These are phyloP conservation scores for Tricholoma furcatifolium DNA, from an alignment of 768 basidiomycete genomes.

Conservation along the genomic window DNA sequence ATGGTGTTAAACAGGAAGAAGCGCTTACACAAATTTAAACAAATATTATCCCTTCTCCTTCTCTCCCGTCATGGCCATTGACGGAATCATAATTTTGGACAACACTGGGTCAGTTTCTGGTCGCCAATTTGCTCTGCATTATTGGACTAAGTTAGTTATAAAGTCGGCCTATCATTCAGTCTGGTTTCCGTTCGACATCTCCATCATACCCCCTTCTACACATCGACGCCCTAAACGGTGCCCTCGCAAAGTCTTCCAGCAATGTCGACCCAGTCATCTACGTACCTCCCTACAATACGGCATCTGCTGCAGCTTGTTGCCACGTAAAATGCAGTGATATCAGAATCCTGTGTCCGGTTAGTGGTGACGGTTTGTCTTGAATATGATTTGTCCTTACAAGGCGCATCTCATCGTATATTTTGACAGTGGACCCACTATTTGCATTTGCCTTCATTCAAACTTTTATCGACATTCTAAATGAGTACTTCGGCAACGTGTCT, in stretches of 20 bases:
- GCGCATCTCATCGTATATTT: slow-evolving; percentile 2
- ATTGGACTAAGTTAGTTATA: slow-evolving; percentile 18
- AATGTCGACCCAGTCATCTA: slow-evolving; percentile 75
- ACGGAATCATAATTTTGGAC: slow-evolving; percentile 81
- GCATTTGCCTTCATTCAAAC: slow-evolving; percentile 88
- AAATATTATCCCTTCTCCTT: slow-evolving; percentile 9
- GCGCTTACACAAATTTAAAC: slow-evolving; percentile 5
- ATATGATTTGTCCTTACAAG: slow-evolving; percentile 1
- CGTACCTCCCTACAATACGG: slow-evolving; percentile 47
- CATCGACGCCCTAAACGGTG: slow-evolving; percentile 81
- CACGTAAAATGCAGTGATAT: slow-evolving; percentile 78
- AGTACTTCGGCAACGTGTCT: slow-evolving; percentile 88
- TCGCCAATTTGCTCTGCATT: slow-evolving; percentile 8
- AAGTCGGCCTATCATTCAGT: slow-evolving; percentile 83
- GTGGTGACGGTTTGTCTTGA: slow-evolving; percentile 69
- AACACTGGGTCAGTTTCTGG: slow-evolving; percentile 56
- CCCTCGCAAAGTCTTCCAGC: slow-evolving; percentile 55
- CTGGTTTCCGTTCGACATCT: slow-evolving; percentile 79
- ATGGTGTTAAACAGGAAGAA: background rate
- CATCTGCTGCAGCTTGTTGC: slow-evolving; percentile 74
- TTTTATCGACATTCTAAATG: slow-evolving; percentile 78
- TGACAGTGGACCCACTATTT: slow-evolving; percentile 80
- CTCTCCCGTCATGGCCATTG: slow-evolving; percentile 58
- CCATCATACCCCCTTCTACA: slow-evolving; percentile 81
- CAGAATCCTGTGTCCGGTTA: slow-evolving; percentile 76